A percentile compares a stretch with the other conserved stretches of the same genome.
These are phyloP conservation scores for Citrus cavaleriei DNA, from an alignment of 345 rosid species.

Conservation along the genomic window DNA sequence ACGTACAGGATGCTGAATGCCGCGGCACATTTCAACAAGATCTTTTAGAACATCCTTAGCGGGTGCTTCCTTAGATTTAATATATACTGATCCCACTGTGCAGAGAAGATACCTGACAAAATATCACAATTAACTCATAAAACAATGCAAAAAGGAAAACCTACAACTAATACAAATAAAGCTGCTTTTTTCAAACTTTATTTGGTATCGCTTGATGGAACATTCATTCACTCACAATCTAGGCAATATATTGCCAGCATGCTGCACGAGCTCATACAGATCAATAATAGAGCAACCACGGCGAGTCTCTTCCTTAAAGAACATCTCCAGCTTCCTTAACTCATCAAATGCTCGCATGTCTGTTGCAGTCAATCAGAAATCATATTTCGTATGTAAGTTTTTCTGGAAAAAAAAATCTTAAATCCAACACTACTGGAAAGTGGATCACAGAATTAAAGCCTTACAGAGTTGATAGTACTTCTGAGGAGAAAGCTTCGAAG, in stretches of 20 bases:
- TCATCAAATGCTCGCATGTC: constrained; percentile 99
- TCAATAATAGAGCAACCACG: constrained; percentile 95
- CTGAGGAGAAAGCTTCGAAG: constrained; percentile 96
- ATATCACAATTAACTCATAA: background rate
- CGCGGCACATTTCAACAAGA: constrained; percentile 99
- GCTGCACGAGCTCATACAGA: constrained; percentile 95
- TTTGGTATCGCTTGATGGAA: background rate
- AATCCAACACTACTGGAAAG: constrained; percentile 10
- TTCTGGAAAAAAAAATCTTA: background rate
- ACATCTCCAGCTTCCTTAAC: constrained; percentile 83
- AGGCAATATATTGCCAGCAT: constrained; percentile 97
- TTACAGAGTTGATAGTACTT: constrained; percentile 94
- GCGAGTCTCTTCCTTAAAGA: constrained; percentile 89
- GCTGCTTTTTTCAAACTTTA: background rate
- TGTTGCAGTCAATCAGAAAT: constrained; percentile 17
- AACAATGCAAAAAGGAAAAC: background rate
- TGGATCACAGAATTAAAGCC: constrained; percentile 25
- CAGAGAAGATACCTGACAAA: constrained; percentile 83
- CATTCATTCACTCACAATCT: constrained; percentile 61
- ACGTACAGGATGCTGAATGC: constrained; percentile 96
- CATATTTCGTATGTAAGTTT: background rate
- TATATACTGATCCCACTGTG: constrained; percentile 95
- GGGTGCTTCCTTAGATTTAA: constrained; percentile 97
- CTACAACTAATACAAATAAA: background rate
- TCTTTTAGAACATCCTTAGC: constrained; percentile 96